These are phyloP conservation scores for bread wheat (Triticum aestivum) DNA, from an alignment of 176 grass and related monocot genomes.

Conservation along the genomic window DNA sequence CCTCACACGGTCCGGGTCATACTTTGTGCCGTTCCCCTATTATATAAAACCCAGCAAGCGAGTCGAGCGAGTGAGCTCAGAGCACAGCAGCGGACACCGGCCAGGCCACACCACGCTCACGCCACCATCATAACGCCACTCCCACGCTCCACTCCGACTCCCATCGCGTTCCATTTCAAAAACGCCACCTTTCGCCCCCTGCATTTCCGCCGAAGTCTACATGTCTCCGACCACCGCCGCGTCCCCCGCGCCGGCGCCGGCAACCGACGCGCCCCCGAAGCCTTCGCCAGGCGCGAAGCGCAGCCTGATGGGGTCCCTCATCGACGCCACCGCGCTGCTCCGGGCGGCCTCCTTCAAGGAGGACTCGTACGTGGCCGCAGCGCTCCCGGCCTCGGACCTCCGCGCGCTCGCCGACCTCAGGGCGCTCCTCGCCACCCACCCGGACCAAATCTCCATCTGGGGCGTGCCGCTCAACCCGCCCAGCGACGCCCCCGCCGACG, in stretches of 20 bases:
- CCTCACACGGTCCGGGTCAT: neutral
- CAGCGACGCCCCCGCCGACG: constrained; percentile 36
- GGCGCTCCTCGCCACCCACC: constrained; percentile 53
- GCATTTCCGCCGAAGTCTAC: neutral
- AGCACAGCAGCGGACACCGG: neutral
- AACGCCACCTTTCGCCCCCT: neutral
- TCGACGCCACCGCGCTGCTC: constrained; percentile 65
- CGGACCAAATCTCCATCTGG: constrained; percentile 83
- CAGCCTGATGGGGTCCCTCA: constrained; percentile 73
- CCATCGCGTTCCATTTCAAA: constrained; percentile 12
- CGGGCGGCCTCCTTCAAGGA: constrained; percentile 83
- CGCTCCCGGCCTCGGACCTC: constrained; percentile 61
- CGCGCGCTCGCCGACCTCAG: constrained; percentile 77
- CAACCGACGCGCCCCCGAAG: neutral
- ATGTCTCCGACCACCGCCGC: constrained; percentile 43
- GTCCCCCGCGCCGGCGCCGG: constrained; percentile 2
- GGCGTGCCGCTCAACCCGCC: constrained; percentile 52
- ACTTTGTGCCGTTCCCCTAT: neutral
- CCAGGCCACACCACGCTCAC: constrained; percentile 4
- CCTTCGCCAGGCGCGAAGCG: constrained; percentile 49
- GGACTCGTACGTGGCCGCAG: constrained; percentile 83
- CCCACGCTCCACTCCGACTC: neutral
- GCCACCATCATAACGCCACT: constrained; percentile 40
- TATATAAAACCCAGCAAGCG: neutral
- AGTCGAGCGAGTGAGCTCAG: neutral